Evolutionary conservation across 495 filamentous ascomycete genomes (phyloP).

Genomic region (Penicillium samsonianum): DNA sequence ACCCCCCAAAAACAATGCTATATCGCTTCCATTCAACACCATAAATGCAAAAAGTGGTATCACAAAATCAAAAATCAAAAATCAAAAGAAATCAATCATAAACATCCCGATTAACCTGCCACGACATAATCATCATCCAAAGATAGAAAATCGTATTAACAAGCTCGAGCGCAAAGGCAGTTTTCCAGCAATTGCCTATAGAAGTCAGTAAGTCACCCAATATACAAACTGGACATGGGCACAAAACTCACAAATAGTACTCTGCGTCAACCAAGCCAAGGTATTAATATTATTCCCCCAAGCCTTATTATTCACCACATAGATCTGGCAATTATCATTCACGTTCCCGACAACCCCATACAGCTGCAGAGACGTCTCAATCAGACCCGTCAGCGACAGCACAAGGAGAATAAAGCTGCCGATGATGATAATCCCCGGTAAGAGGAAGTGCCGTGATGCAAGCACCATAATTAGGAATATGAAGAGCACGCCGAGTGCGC

Average conservation of each 20-base stretch:
- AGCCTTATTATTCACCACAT: slow-evolving; percentile 58
- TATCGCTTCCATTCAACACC: slow-evolving; percentile 15
- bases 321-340: slow-evolving; percentile 75
- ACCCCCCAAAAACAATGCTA: slow-evolving; percentile 5
- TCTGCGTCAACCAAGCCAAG: slow-evolving; percentile 84
- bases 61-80: slow-evolving; percentile 1
- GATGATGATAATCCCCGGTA: slow-evolving; percentile 88
- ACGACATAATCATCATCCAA: slow-evolving; percentile 94
- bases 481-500: slow-evolving; percentile 70
- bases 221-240: background rate
- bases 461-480: slow-evolving; percentile 70
- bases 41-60: slow-evolving; percentile 23
- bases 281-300: slow-evolving; percentile 68
- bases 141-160: slow-evolving; percentile 82
- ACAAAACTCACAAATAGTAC: slow-evolving; percentile 71
- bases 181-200: slow-evolving; percentile 58
- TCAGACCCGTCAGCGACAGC: slow-evolving; percentile 86
- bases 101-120: slow-evolving; percentile 76
- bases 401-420: slow-evolving; percentile 92
- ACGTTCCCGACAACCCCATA: slow-evolving; percentile 78
- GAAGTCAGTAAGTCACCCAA: slow-evolving; percentile 4
- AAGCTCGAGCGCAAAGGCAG: slow-evolving; percentile 64
- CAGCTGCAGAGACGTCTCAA: slow-evolving; percentile 86
- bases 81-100: slow-evolving; percentile 17
- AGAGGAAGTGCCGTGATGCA: slow-evolving; percentile 72